A percentile compares a stretch with the other conserved stretches of the same genome.
Evolutionary conservation across 208 protist genomes (phyloP).

Genomic region (Tritrichomonas musculus): DNA sequence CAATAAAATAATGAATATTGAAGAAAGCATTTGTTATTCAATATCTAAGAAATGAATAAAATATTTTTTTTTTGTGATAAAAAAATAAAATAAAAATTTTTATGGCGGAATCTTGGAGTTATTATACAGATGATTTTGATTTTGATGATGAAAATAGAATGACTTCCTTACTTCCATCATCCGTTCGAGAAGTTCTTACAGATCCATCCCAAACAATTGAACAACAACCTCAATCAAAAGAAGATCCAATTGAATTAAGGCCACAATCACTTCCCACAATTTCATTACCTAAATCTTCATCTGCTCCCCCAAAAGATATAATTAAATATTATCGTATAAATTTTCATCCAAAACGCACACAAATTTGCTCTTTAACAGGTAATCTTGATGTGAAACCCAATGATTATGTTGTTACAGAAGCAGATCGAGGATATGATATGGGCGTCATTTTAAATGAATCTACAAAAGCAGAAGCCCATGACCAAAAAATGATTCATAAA

Average conservation of each 20-base stretch:
- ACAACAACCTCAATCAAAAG: neutral
- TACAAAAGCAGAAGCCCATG: neutral
- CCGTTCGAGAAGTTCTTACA: neutral
- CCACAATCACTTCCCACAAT: neutral
- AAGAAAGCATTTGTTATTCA: too few species aligned
- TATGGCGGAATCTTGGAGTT: too few species aligned
- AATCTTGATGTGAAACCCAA: neutral
- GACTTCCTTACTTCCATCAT: neutral
- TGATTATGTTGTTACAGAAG: slow-evolving; percentile 17
- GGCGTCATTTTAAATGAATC: neutral
- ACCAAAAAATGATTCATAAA: neutral
- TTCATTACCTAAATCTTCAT: neutral
- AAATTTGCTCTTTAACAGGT: neutral
- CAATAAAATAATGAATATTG: too few species aligned
- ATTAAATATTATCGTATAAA: neutral
- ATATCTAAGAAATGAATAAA: too few species aligned
- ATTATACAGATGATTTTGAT: neutral
- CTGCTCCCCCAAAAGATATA: too few species aligned
- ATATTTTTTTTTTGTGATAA: too few species aligned
- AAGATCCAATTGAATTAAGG: too few species aligned
- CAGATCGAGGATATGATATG: slow-evolving; percentile 16
- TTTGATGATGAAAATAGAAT: neutral
- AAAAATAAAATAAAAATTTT: too few species aligned
- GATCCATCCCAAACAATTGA: neutral
- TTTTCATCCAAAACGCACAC: neutral